Evolutionary conservation across 2,329 filamentous ascomycete genomes (phyloP), one percentile per base, ranked within the genome.

Genomic region (Phaeoacremonium minimum): DNA sequence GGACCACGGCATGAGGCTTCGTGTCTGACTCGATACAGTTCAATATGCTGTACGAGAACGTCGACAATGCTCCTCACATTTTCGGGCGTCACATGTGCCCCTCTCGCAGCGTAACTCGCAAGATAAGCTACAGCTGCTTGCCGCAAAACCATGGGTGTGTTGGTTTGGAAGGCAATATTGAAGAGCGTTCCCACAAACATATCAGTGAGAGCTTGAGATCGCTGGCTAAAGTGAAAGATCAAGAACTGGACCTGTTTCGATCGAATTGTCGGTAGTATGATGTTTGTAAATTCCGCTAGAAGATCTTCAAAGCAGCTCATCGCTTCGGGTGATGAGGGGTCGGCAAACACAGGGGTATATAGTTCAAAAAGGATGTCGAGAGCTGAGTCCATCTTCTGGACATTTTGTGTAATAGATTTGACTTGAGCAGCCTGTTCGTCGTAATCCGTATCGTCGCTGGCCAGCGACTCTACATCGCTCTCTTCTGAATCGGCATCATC

Each of bases 221-320:
- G 77, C 60, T 98, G 91, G 13, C 87, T 86, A 56, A 95, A 96
- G 62, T 96, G 91, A 63, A 98, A 98, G 34, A 97, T 75, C 32
- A 98, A 77, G 51, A 97, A 98, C 13, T 44, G 42, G 2, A 39
- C 42, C 15, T 44, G 42, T 18, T 39, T 35, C 20, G 38, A 41
- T 13, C 36, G 87, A 57, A 93, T 89, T 12, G 89, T 94, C 4
- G 90, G 89, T 18, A 98, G 74, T 41, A 98, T 88, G 52, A 89
- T 87, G 55, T 79, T 85, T 42, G 83, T 78, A 53, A 98, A 98
- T 56, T 95, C 89, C 33, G 82, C 77, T 18, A 97, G 72, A 28
- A 98, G 73, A 37, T 87, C 80, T 36, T 87, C 83, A 48, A 95
- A 87, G 33, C 80, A 79, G 38, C 82, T 79, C 45, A 85, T 77